Percentiles rank a stretch among this genome's conserved stretches.
phyloP scores from a whole-genome alignment of 768 basidiomycete genomes.

The Rhizopogon vulgaris region DNA sequence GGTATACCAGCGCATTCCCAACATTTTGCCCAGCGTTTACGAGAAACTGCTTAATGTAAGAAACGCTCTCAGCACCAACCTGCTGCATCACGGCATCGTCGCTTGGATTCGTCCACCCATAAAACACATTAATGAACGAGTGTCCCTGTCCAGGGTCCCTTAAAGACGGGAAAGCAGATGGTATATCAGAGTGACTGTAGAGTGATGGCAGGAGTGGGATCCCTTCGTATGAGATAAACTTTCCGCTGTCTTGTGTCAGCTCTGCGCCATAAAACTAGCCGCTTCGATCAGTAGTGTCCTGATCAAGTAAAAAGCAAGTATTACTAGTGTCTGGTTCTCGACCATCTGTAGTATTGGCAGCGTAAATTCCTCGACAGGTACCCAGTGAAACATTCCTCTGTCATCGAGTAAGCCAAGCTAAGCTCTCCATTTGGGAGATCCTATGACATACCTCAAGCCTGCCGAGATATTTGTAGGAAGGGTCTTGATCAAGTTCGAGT shows the following conservation, averaged over 20 bases:
- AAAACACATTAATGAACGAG: slow-evolving; percentile 43
- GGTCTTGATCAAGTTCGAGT: neutral
- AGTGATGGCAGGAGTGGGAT: slow-evolving; percentile 45
- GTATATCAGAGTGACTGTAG: slow-evolving; percentile 30
- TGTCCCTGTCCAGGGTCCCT: slow-evolving; percentile 19
- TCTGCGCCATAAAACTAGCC: slow-evolving; percentile 8
- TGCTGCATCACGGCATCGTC: slow-evolving; percentile 36
- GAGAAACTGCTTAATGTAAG: slow-evolving; percentile 27
- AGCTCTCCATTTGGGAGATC: neutral
- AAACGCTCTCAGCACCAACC: slow-evolving; percentile 35
- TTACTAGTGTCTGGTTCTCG: neutral
- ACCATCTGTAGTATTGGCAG: neutral
- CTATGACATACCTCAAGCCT: neutral
- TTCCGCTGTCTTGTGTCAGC: neutral
- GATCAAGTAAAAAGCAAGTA: neutral
- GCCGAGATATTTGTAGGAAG: slow-evolving; percentile 1
- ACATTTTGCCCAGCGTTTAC: slow-evolving; percentile 38
- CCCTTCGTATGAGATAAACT: slow-evolving; percentile 20
- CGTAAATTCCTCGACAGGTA: neutral
- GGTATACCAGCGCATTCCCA: slow-evolving; percentile 39
- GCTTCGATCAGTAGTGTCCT: neutral
- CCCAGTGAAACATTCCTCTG: neutral
- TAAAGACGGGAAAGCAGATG: slow-evolving; percentile 44
- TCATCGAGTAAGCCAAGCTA: neutral
- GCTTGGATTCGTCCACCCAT: slow-evolving; percentile 32